phyloP scores from a whole-genome alignment of 805 yeast species.

The Pichia nanzhaoensis region DNA sequence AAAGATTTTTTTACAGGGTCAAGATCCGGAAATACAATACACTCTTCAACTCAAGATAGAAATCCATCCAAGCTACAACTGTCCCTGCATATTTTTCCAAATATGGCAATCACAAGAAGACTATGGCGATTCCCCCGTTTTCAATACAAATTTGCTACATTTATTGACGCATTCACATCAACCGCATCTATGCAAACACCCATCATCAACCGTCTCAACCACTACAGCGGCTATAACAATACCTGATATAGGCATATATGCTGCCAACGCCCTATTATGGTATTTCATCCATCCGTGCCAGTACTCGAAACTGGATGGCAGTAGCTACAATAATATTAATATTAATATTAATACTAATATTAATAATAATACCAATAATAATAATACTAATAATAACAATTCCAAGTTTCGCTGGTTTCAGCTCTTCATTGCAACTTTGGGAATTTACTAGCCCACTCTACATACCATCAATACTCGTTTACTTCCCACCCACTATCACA shows the following conservation, averaged over 20 bases:
- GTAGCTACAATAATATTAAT: background rate
- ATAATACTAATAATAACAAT: too few species aligned
- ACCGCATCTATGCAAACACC: background rate
- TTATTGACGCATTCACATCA: constrained; percentile 2
- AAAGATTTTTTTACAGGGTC: background rate
- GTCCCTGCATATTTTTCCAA: constrained; percentile 10
- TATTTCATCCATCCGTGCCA: too few species aligned
- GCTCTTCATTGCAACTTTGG: background rate
- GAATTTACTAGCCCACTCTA: background rate
- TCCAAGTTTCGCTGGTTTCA: constrained; percentile 3
- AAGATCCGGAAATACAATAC: background rate
- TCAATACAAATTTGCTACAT: background rate
- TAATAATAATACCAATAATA: too few species aligned
- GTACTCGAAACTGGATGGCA: background rate
- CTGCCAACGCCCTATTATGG: background rate
- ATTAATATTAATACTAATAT: too few species aligned
- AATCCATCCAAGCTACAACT: constrained; percentile 5
- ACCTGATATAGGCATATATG: background rate
- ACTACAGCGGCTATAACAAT: background rate
- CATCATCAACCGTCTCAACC: background rate
- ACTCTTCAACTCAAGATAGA: background rate
- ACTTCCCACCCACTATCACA: too few species aligned
- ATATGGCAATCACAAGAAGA: background rate
- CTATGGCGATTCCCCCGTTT: background rate
- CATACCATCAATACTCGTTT: too few species aligned